phyloP scores from a whole-genome alignment of 441 rosid genomes.

The Kokia cookei region DNA sequence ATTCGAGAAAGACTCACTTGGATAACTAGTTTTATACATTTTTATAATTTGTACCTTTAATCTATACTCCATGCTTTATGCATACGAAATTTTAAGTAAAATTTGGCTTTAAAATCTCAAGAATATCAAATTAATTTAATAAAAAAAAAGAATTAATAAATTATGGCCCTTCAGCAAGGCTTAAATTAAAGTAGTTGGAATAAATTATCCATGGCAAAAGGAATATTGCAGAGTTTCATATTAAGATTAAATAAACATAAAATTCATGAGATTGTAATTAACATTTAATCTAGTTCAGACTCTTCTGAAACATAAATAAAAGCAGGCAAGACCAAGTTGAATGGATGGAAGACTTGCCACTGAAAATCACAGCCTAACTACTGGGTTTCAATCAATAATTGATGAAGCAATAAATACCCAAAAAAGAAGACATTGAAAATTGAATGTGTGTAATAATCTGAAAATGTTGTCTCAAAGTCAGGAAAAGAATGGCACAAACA shows the following conservation, averaged over 20 bases:
- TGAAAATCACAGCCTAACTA: not conserved
- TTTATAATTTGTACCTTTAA: too few relatives aligned
- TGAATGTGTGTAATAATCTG: not conserved
- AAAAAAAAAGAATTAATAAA: not conserved
- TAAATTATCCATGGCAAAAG: not conserved
- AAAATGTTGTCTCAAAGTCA: not conserved
- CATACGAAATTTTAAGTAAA: too few relatives aligned
- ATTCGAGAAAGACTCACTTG: too few relatives aligned
- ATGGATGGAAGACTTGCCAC: not conserved
- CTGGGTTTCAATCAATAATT: not conserved
- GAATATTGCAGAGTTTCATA: not conserved
- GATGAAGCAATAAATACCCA: not conserved
- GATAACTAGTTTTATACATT: too few relatives aligned
- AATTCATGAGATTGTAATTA: too few relatives aligned
- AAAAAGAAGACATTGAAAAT: not conserved
- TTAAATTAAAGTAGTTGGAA: not conserved
- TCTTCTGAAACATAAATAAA: not conserved
- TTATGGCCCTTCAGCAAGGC: too few relatives aligned
- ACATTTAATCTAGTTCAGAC: too few relatives aligned
- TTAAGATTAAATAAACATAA: too few relatives aligned
- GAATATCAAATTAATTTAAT: too few relatives aligned
- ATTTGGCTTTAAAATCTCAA: too few relatives aligned
- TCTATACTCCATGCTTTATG: too few relatives aligned
- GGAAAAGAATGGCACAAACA: not conserved
- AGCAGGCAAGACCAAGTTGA: not conserved